A percentile compares a stretch with the other conserved stretches of the same genome.
These are phyloP conservation scores for Cryptosporidium andersoni DNA, from an alignment of 169 alveolate genomes.

Conservation along the genomic window DNA sequence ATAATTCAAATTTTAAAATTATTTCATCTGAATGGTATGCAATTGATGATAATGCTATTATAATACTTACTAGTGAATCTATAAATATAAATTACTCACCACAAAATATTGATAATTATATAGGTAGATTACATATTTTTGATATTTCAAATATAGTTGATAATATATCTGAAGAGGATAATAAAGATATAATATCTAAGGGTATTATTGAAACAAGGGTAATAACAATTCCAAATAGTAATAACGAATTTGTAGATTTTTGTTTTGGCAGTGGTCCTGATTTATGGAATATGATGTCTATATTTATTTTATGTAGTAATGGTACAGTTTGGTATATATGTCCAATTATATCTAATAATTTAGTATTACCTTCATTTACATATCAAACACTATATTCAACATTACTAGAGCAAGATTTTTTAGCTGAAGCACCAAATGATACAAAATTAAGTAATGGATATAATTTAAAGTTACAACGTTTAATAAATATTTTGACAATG, in stretches of 20 bases:
- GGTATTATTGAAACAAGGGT: background rate
- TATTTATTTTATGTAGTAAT: constrained; percentile 17
- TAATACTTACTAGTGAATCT: constrained; percentile 15
- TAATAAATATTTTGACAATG: background rate
- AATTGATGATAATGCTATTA: background rate
- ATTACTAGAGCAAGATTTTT: constrained; percentile 49
- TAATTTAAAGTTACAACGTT: constrained; percentile 15
- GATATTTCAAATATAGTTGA: background rate
- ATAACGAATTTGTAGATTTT: constrained; percentile 6
- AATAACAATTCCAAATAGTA: background rate
- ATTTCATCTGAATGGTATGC: constrained; percentile 30
- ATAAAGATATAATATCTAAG: background rate
- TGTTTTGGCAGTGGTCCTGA: constrained; percentile 63
- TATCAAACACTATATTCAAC: constrained; percentile 22
- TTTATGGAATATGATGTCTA: constrained; percentile 37
- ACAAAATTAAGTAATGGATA: background rate
- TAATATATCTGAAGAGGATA: background rate
- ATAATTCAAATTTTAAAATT: background rate
- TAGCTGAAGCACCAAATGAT: constrained; percentile 1
- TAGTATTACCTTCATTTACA: constrained; percentile 53
- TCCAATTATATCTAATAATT: constrained; percentile 32
- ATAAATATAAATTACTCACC: background rate
- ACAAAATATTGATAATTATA: background rate
- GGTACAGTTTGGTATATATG: constrained; percentile 8
- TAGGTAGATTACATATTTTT: background rate